Percentiles rank a stretch among this genome's conserved stretches.
These are phyloP conservation scores for Phalaenopsis aphrodite DNA, from an alignment of 106 monocot genomes.

Conservation along the genomic window DNA sequence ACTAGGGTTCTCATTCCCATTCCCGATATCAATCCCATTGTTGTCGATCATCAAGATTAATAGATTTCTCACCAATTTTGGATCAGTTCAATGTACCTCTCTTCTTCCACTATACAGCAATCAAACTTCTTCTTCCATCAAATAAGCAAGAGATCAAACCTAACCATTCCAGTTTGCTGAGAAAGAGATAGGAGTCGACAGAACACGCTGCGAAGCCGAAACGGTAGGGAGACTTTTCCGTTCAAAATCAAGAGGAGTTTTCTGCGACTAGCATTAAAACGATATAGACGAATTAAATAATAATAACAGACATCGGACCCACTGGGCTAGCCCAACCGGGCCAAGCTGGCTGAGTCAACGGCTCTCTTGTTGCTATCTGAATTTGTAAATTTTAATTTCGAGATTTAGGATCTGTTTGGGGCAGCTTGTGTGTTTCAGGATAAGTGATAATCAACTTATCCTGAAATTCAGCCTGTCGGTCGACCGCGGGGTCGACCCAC, in stretches of 20 bases:
- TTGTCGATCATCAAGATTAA: no score
- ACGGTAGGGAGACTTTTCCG: background rate
- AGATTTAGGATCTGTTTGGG: no score
- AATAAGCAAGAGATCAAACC: background rate
- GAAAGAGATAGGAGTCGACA: background rate
- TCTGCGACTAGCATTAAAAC: background rate
- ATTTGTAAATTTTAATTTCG: no score
- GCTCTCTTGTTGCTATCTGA: no score
- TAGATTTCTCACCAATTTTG: background rate
- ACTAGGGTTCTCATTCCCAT: slow-evolving; percentile 54
- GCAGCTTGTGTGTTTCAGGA: no score
- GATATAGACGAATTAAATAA: background rate
- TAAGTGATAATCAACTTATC: no score
- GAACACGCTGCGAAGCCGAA: background rate
- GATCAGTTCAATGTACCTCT: background rate
- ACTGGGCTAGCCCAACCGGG: background rate
- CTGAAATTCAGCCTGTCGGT: no score
- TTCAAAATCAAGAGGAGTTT: background rate
- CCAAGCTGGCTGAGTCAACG: background rate
- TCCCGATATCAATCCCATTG: slow-evolving; percentile 81
- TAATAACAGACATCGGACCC: background rate
- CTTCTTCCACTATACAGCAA: background rate
- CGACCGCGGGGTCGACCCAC: no score
- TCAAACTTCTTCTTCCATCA: background rate
- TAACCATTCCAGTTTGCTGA: background rate